Percentiles rank a stretch among this genome's conserved stretches.
Evolutionary conservation across 495 filamentous ascomycete species (phyloP).

Genomic region (Hypoxylon cercidicola): DNA sequence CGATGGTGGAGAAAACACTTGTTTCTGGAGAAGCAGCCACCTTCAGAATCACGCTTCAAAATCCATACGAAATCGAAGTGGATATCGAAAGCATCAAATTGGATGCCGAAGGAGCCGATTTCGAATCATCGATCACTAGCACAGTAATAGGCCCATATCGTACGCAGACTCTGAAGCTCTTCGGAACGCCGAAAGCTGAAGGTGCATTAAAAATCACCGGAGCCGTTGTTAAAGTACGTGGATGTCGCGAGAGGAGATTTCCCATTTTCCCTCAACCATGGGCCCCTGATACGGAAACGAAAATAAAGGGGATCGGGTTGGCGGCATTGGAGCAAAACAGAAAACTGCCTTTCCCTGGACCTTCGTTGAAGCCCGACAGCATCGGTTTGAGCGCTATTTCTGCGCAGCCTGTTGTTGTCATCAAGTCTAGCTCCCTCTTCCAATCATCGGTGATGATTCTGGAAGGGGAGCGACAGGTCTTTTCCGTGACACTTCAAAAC

Average conservation of each 20-base stretch:
- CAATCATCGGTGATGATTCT: constrained; percentile 92
- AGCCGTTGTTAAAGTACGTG: constrained; percentile 79
- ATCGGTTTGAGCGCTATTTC: constrained; percentile 76
- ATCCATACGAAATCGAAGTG: constrained; percentile 91
- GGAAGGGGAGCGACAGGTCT: constrained; percentile 82
- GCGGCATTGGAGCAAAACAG: constrained; percentile 62
- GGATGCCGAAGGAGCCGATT: constrained; percentile 73
- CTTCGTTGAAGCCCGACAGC: constrained; percentile 56
- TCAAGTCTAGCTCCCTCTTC: constrained; percentile 79
- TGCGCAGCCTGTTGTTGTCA: constrained; percentile 76
- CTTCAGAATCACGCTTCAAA: constrained; percentile 87
- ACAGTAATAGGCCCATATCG: constrained; percentile 80
- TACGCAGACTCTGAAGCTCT: constrained; percentile 78
- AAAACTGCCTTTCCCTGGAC: constrained; percentile 45
- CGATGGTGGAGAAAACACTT: constrained; percentile 69
- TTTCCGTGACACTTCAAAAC: constrained; percentile 84
- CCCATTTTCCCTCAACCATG: constrained; percentile 82
- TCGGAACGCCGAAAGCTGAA: constrained; percentile 70
- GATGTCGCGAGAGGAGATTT: constrained; percentile 84
- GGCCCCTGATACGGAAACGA: constrained; percentile 74
- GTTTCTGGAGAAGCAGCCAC: constrained; percentile 79
- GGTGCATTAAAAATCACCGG: constrained; percentile 80
- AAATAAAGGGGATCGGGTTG: constrained; percentile 78
- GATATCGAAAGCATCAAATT: constrained; percentile 86
- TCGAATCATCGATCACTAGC: constrained; percentile 71